Conservation (phyloP, 257 asterid genomes). For the Parsonsia alboflavescens region DNA sequence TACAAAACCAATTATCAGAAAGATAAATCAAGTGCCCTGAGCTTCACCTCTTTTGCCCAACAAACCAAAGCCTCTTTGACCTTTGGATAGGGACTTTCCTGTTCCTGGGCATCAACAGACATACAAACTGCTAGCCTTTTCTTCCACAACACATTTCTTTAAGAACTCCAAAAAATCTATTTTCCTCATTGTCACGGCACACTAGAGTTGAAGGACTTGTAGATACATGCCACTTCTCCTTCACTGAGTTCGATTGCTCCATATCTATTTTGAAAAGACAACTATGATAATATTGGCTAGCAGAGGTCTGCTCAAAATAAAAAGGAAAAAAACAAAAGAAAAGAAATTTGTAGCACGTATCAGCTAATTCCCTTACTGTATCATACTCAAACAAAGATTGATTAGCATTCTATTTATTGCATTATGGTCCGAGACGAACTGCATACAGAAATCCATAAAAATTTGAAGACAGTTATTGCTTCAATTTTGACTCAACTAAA, state of each 20-base stretch:
- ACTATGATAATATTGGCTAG: neutral
- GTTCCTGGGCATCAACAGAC: slow-evolving; percentile 96
- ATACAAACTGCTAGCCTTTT: slow-evolving; percentile 80
- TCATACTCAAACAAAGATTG: neutral
- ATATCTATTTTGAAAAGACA: slow-evolving; percentile 35
- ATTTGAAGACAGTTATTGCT: neutral
- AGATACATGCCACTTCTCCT: slow-evolving; percentile 80
- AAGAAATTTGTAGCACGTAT: neutral
- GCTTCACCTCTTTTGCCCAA: slow-evolving; percentile 79
- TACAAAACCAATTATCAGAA: neutral
- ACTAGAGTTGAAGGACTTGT: slow-evolving; percentile 48
- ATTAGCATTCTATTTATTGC: neutral
- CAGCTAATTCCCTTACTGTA: neutral
- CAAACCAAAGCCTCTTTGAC: slow-evolving; percentile 44
- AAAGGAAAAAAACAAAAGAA: neutral
- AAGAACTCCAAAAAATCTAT: slow-evolving; percentile 65
- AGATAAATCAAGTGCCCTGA: neutral
- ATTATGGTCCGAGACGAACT: neutral
- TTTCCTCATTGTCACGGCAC: slow-evolving; percentile 78
- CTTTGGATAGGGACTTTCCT: slow-evolving; percentile 75
- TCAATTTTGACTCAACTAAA: neutral
- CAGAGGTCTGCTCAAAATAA: neutral
- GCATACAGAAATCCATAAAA: neutral
- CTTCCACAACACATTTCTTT: slow-evolving; percentile 58
- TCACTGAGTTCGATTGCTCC: slow-evolving; percentile 62